Evolutionary conservation across 495 filamentous ascomycete species (phyloP).

Genomic region (Parathielavia hyrcaniae): DNA sequence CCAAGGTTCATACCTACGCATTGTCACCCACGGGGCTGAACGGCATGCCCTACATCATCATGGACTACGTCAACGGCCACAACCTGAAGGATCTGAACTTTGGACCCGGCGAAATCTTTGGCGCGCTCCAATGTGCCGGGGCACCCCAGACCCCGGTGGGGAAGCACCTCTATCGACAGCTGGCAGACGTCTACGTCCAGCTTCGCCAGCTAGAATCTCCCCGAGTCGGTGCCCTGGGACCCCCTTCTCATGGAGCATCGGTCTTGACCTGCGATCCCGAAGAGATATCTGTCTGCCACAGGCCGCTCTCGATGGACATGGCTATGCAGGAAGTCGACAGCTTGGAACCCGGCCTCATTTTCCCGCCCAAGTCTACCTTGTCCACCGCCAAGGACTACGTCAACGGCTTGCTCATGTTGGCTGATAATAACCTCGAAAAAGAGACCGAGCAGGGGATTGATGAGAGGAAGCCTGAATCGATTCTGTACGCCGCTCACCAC

Average conservation of each 20-base stretch:
- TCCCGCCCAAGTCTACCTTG: not conserved
- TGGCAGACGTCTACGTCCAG: slow-evolving; percentile 6
- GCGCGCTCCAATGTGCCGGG: not conserved
- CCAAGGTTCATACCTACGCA: not conserved
- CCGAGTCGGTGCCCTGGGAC: not conserved
- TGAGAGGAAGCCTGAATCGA: not conserved
- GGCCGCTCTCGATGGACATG: slow-evolving; percentile 4
- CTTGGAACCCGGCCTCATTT: not conserved
- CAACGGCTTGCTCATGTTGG: not conserved
- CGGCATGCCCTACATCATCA: slow-evolving; percentile 1
- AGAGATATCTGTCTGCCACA: not conserved
- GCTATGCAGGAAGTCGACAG: not conserved
- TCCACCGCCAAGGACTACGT: not conserved
- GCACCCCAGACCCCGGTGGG: not conserved
- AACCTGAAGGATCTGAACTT: not conserved
- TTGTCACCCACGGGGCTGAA: not conserved
- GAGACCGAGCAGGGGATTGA: slow-evolving; percentile 1
- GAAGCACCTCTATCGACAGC: slow-evolving; percentile 2
- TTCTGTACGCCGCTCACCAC: slow-evolving; percentile 7
- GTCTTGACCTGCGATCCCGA: slow-evolving; percentile 1
- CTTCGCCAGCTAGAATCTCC: slow-evolving; percentile 2
- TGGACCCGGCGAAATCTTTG: not conserved
- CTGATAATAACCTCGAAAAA: not conserved
- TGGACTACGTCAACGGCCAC: slow-evolving; percentile 1
- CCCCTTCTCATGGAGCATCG: not conserved